Conservation (phyloP, 306 rosid genomes). For the Dicorynia guianensis region DNA sequence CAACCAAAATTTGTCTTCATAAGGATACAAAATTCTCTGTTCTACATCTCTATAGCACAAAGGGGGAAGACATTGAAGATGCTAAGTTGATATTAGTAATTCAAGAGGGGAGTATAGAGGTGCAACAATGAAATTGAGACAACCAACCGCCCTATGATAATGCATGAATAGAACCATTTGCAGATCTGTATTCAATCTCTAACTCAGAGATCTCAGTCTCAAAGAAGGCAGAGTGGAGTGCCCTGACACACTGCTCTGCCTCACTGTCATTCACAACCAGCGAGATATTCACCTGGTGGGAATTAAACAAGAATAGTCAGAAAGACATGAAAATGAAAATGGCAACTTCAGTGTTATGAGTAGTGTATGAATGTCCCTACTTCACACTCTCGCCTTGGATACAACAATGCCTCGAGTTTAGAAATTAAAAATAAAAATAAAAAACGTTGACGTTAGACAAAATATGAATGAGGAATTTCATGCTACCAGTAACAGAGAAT, state of each 20-base stretch:
- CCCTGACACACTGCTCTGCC: constrained; percentile 84
- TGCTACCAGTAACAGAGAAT: background rate
- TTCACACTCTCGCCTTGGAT: background rate
- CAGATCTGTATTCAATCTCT: constrained; percentile 38
- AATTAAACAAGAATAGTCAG: constrained; percentile 30
- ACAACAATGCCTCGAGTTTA: background rate
- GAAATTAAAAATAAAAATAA: background rate
- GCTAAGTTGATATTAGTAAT: constrained; percentile 32
- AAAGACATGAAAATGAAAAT: constrained; percentile 5
- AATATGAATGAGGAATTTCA: background rate
- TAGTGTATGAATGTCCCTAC: background rate
- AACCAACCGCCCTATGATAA: constrained; percentile 30
- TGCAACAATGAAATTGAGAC: constrained; percentile 1
- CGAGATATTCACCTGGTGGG: constrained; percentile 83
- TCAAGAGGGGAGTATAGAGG: constrained; percentile 41
- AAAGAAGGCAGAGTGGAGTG: constrained; percentile 79
- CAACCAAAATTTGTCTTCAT: constrained; percentile 15
- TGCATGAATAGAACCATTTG: constrained; percentile 53
- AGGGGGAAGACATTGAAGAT: constrained; percentile 29
- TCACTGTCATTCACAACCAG: constrained; percentile 83
- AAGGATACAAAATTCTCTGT: background rate
- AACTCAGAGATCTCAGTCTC: constrained; percentile 52
- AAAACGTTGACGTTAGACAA: background rate
- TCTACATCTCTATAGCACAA: constrained; percentile 30
- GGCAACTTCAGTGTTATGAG: background rate